Base-by-base conservation (phyloP, 139 green algal genomes). In the Pycnococcus provasolii region DNA sequence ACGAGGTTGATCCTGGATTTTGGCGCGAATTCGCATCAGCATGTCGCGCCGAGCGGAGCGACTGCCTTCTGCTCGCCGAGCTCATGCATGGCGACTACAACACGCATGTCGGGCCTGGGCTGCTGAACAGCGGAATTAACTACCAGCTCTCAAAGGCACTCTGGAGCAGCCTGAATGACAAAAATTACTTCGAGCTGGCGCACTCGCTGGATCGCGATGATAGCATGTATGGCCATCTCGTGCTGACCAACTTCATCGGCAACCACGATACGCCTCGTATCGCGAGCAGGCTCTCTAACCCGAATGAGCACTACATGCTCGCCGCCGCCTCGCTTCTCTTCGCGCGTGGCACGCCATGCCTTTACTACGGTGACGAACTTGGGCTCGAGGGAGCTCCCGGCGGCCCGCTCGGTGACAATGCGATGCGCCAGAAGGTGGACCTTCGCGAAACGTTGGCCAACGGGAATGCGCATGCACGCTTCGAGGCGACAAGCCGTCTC, bases 101-200 rank as follows among this genome's bases (percentile, higher is more conserved):
- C 64, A 55, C 3, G 39, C 43, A 53, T 6, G 64, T 77, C 9
- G 64, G 48, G 3, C 11, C 48, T 8, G 64, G 59, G 13, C 15
- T 64, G 42, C 58, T 77, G 48, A 11, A 73, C 58, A 65, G 41
- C 47, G 47, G 45, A 40, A 77, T 64, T 47, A 77, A 77, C 59
- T 77, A 77, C 60, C 71, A 77, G 71, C 71, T 73, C 6, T 70
- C 50, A 46, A 72, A 77, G 58, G 71, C 71, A 4, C 54, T 77
- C 9, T 77, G 71, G 71, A 67, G 55, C 71, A 51, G n/a, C 2
- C 51, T 77, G 9, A 72, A 70, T 5, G 71, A 77, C 71, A 3
- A 3, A 4, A 77, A 77, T 64, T 77, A 77, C 64, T 72, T 51
- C 45, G 71, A 77, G 71, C 71, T 77, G 8, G 64, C 45, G 58